Evolutionary conservation across 2,329 filamentous ascomycete species (phyloP).

Genomic region (Pyrenochaeta sp.): DNA sequence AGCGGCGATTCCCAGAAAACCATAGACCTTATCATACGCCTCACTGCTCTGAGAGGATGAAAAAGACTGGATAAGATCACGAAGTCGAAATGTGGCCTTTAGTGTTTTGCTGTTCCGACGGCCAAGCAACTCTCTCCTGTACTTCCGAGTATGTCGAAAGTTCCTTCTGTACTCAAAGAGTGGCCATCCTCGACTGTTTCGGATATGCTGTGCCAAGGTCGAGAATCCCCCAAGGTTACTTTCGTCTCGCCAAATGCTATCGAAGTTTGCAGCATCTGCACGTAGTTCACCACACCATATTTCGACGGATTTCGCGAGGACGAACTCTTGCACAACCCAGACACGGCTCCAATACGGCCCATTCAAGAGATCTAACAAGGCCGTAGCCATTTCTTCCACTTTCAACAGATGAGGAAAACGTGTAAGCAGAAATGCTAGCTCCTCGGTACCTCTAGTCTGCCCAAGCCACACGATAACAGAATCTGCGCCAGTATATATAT

Average conservation of each 20-base stretch:
- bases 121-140: slow-evolving; percentile 14
- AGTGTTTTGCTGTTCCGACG: slow-evolving; percentile 12
- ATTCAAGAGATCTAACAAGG: slow-evolving; percentile 10
- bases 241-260: slow-evolving; percentile 14
- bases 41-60: slow-evolving; percentile 15
- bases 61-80: slow-evolving; percentile 20
- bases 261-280: slow-evolving; percentile 10
- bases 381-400: slow-evolving; percentile 10
- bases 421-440: slow-evolving; percentile 17
- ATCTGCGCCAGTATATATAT: slow-evolving; percentile 16
- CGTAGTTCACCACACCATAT: slow-evolving; percentile 18
- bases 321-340: slow-evolving; percentile 22
- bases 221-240: neutral
- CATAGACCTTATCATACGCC: slow-evolving; percentile 18
- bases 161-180: slow-evolving; percentile 19
- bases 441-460: slow-evolving; percentile 7
- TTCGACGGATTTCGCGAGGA: slow-evolving; percentile 15
- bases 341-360: slow-evolving; percentile 19
- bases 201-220: neutral
- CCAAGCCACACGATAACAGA: slow-evolving; percentile 22
- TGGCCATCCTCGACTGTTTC: slow-evolving; percentile 11
- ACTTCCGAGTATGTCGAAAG: slow-evolving; percentile 13
- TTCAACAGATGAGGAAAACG: slow-evolving; percentile 11
- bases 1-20: slow-evolving; percentile 18
- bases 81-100: slow-evolving; percentile 14